Evolutionary conservation across 176 grass and related monocot genomes (phyloP).

Genomic region (Chloris gayana): DNA sequence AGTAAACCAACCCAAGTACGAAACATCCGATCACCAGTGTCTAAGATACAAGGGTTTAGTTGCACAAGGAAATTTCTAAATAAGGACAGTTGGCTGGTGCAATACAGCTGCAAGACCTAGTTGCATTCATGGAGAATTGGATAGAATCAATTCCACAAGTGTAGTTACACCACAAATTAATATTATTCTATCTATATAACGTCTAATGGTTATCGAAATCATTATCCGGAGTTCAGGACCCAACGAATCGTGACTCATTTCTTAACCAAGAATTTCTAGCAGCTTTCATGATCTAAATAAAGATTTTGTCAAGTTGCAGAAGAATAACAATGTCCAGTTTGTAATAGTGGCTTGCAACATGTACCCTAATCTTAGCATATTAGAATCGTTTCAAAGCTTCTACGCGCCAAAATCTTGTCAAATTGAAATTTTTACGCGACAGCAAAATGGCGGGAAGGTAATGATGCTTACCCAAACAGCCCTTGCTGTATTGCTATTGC

Average conservation of each 20-base stretch:
- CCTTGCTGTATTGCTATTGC: conserved; percentile 7
- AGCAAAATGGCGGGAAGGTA: conserved; percentile 4
- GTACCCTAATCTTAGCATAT: conserved; percentile 7
- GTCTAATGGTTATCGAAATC: neutral
- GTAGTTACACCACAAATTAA: neutral
- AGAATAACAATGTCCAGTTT: neutral
- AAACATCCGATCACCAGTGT: neutral
- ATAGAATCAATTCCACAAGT: neutral
- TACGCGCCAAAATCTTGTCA: neutral
- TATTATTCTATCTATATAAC: neutral
- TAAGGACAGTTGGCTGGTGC: neutral
- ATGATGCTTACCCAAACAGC: conserved; percentile 35
- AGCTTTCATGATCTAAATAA: neutral
- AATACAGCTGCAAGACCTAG: neutral
- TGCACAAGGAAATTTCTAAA: neutral
- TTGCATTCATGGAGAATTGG: neutral
- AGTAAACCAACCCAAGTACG: neutral
- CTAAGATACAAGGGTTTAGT: conserved; percentile 2
- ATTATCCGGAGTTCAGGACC: neutral
- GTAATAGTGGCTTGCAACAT: neutral
- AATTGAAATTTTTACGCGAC: neutral
- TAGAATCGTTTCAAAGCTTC: neutral
- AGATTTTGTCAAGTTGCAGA: neutral
- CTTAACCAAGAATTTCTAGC: neutral
- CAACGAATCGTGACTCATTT: neutral